A percentile compares a stretch with the other conserved stretches of the same genome.
Conservation (phyloP, 306 rosid genomes). For the Aeschynomene evenia region DNA sequence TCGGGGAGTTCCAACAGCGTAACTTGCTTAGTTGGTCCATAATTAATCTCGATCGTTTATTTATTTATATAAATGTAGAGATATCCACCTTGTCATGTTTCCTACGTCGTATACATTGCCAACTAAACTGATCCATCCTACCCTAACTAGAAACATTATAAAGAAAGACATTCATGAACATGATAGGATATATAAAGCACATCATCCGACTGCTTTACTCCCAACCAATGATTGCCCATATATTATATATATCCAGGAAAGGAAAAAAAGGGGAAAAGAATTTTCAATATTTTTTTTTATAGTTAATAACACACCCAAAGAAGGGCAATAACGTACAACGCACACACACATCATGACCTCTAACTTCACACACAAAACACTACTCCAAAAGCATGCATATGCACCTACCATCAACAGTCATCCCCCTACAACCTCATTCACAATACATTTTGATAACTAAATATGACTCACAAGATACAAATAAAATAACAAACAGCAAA, state of each 20-base stretch:
- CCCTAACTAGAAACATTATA: neutral
- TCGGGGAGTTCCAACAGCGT: too few species aligned
- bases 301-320: too few species aligned
- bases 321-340: too few species aligned
- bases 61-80: slow-evolving; percentile 23
- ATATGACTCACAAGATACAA: too few species aligned
- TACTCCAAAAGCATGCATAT: too few species aligned
- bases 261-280: slow-evolving; percentile 3
- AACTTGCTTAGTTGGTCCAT: slow-evolving; percentile 32
- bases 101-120: slow-evolving; percentile 40
- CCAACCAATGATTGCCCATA: slow-evolving; percentile 28
- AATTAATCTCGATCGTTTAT: slow-evolving; percentile 5
- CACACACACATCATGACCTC: too few species aligned
- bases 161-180: slow-evolving; percentile 20
- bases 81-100: slow-evolving; percentile 51
- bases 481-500: too few species aligned
- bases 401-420: too few species aligned
- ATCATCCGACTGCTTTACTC: slow-evolving; percentile 20
- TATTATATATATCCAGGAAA: slow-evolving; percentile 18
- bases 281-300: slow-evolving; percentile 20
- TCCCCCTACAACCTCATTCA: too few species aligned
- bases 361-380: too few species aligned
- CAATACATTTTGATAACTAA: too few species aligned
- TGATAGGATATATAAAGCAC: too few species aligned
- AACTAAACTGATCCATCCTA: slow-evolving; percentile 37